phyloP scores from a whole-genome alignment of 2,329 filamentous ascomycete genomes.

The Ophiocordyceps camponoti-leonardi region DNA sequence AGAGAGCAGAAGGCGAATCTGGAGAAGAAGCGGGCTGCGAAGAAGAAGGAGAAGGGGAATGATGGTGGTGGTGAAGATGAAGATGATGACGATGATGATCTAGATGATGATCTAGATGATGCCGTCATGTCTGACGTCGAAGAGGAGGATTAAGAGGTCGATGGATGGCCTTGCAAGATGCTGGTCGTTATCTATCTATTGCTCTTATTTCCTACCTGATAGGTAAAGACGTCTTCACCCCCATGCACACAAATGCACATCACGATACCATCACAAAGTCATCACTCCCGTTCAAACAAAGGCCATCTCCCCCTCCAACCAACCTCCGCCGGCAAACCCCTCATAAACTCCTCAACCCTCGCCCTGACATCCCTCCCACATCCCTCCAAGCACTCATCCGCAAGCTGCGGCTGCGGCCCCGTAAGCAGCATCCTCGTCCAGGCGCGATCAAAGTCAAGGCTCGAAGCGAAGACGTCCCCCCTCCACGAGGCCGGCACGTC shows the following conservation, averaged over 20 bases:
- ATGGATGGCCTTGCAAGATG: no score
- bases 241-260: background rate
- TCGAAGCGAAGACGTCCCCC: background rate
- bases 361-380: background rate
- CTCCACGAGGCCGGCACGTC: no score
- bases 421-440: background rate
- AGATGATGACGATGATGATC: constrained; percentile 22
- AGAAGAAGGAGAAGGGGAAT: constrained; percentile 24
- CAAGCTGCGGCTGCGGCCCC: background rate
- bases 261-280: background rate
- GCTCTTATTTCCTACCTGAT: no score
- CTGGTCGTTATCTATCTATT: no score
- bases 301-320: background rate
- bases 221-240: no score
- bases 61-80: constrained; percentile 20
- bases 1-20: constrained; percentile 80
- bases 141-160: no score
- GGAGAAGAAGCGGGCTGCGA: constrained; percentile 54
- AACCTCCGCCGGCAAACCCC: constrained; percentile 3
- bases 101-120: constrained; percentile 5
- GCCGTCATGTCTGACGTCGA: background rate
- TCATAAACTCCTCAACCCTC: background rate
- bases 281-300: background rate
- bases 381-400: background rate
- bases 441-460: background rate